A percentile compares a stretch with the other conserved stretches of the same genome.
phyloP scores from a whole-genome alignment of 768 basidiomycete genomes.

The Royoungia palumana region DNA sequence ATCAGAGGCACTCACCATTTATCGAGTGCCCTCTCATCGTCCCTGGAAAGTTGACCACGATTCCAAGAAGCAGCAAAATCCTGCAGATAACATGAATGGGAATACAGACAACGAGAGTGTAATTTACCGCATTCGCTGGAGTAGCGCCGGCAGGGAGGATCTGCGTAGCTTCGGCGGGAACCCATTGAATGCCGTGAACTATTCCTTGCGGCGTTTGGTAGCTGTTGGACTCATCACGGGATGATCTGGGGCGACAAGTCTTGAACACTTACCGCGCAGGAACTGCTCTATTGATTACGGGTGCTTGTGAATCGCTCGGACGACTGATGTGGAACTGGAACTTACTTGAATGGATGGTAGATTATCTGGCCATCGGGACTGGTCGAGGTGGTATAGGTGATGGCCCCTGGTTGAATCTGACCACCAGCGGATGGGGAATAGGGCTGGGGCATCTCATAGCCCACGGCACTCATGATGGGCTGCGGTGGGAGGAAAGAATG shows the following conservation, averaged over 20 bases:
- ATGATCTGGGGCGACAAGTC: not conserved
- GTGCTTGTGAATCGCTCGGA: constrained; percentile 14
- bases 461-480: constrained; percentile 19
- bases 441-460: constrained; percentile 30
- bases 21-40: constrained; percentile 41
- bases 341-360: constrained; percentile 77
- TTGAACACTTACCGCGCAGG: constrained; percentile 58
- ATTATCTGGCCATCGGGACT: constrained; percentile 57
- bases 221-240: constrained; percentile 35
- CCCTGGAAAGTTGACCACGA: constrained; percentile 38
- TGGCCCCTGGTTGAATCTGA: constrained; percentile 61
- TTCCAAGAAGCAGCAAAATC: constrained; percentile 59
- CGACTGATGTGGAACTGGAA: constrained; percentile 5
- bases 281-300: constrained; percentile 53
- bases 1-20: constrained; percentile 40
- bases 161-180: constrained; percentile 67
- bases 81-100: constrained; percentile 30
- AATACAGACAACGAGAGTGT: constrained; percentile 5
- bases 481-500: constrained; percentile 11
- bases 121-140: constrained; percentile 53
- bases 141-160: constrained; percentile 58
- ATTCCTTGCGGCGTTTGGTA: constrained; percentile 70
- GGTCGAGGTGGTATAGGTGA: constrained; percentile 68
- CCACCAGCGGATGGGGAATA: constrained; percentile 30
- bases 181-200: constrained; percentile 60